A percentile compares a stretch with the other conserved stretches of the same genome.
These are phyloP conservation scores for Centrapalus pauciflorus DNA, from an alignment of 129 eudicot species.

Conservation along the genomic window DNA sequence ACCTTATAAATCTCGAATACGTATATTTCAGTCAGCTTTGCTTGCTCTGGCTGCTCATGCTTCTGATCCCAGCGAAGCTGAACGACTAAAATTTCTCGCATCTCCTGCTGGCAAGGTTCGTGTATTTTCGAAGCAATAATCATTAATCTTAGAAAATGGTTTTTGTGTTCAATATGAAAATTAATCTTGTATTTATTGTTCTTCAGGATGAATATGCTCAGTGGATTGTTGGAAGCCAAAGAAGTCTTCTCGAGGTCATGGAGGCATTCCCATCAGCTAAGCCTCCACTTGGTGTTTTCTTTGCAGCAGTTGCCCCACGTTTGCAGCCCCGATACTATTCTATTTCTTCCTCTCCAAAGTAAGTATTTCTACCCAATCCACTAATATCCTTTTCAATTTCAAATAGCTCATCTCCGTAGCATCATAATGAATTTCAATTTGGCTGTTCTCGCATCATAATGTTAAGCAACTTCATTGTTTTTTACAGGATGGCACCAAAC, in stretches of 20 bases:
- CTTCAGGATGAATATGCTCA: constrained; percentile 89
- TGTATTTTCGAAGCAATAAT: not conserved
- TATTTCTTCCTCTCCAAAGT: constrained; percentile 76
- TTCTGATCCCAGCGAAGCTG: constrained; percentile 77
- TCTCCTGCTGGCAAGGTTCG: constrained; percentile 89
- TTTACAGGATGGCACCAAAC: constrained; percentile 45
- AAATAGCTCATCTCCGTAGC: too few species aligned
- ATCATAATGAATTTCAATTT: not conserved
- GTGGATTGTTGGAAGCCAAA: constrained; percentile 70
- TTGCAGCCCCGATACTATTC: constrained; percentile 83
- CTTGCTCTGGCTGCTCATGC: constrained; percentile 77
- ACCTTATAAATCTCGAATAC: not conserved
- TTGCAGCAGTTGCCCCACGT: constrained; percentile 92
- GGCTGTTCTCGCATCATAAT: not conserved
- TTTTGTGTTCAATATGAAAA: not conserved
- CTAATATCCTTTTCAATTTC: not conserved
- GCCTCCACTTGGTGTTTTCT: constrained; percentile 91
- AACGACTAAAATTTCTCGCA: constrained; percentile 65
- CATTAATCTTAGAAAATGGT: not conserved
- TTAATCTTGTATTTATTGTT: not conserved
- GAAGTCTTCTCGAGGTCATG: constrained; percentile 90
- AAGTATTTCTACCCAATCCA: not conserved
- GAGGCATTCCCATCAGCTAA: constrained; percentile 82
- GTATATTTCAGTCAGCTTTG: constrained; percentile 31
- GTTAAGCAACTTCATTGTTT: not conserved